phyloP scores from a whole-genome alignment of 306 rosid genomes.

The Parietaria judaica region DNA sequence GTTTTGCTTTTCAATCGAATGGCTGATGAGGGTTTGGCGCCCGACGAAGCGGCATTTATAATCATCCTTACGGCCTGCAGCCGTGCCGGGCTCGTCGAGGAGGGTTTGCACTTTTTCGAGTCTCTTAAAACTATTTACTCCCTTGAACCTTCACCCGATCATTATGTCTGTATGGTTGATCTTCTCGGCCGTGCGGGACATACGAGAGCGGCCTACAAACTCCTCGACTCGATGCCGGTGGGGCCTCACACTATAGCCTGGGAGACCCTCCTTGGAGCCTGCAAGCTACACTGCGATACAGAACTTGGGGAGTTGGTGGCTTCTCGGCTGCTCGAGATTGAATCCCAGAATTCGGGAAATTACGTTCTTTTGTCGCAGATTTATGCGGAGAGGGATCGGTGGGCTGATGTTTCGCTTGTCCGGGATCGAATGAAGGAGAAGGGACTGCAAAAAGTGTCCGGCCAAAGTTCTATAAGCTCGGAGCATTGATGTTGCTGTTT shows the following conservation, averaged over 20 bases:
- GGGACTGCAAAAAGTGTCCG: constrained; percentile 52
- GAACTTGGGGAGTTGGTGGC: constrained; percentile 63
- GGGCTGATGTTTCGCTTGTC: constrained; percentile 61
- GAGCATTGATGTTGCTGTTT: background rate
- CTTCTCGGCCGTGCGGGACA: constrained; percentile 66
- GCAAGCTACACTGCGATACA: constrained; percentile 37
- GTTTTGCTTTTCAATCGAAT: constrained; percentile 49
- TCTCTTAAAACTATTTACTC: constrained; percentile 36
- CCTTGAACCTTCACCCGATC: constrained; percentile 53
- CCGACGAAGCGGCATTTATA: constrained; percentile 70
- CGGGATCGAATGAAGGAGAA: constrained; percentile 56
- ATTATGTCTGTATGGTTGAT: constrained; percentile 76
- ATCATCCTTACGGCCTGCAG: constrained; percentile 67
- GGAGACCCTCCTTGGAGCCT: constrained; percentile 80
- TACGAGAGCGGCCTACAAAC: constrained; percentile 50
- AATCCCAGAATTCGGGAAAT: constrained; percentile 55
- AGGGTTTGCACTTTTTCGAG: constrained; percentile 59
- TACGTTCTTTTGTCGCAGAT: constrained; percentile 66
- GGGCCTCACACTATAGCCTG: constrained; percentile 62
- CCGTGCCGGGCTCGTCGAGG: constrained; percentile 55
- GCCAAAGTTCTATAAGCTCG: constrained; percentile 32
- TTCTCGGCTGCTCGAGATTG: constrained; percentile 42
- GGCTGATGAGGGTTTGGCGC: constrained; percentile 55
- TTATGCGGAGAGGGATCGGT: constrained; percentile 55
- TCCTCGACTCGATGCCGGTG: constrained; percentile 41